Conservation (phyloP, 345 rosid species). For the Syzygium grande region DNA sequence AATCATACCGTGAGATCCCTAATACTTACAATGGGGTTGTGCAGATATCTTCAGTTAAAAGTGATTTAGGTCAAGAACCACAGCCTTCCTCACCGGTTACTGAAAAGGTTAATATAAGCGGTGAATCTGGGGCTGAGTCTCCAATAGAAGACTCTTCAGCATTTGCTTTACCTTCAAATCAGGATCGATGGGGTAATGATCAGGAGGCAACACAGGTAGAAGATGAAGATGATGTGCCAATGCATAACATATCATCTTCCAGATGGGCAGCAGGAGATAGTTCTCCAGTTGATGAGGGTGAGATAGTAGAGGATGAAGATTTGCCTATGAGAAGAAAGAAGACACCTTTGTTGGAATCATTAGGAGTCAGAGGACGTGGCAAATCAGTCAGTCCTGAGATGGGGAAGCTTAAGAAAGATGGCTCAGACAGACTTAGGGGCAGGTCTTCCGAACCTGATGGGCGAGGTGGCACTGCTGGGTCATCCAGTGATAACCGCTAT, state of each 20-base stretch:
- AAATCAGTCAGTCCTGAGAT: conserved; percentile 60
- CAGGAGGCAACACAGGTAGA: conserved; percentile 37
- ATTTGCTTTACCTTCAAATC: conserved; percentile 23
- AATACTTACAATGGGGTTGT: conserved; percentile 29
- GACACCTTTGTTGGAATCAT: conserved; percentile 22
- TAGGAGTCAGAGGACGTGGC: conserved; percentile 24
- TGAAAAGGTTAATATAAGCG: conserved; percentile 15
- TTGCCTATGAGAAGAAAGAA: conserved; percentile 57
- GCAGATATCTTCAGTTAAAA: conserved; percentile 28
- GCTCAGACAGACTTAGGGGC: conserved; percentile 38
- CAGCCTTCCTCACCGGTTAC: conserved; percentile 22
- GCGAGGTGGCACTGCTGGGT: conserved; percentile 26
- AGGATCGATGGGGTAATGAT: conserved; percentile 22
- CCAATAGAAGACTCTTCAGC: conserved; percentile 15
- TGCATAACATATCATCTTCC: conserved; percentile 83
- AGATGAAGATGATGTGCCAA: conserved; percentile 72
- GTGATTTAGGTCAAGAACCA: conserved; percentile 10
- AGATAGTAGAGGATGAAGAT: conserved; percentile 62
- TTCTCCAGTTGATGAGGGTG: conserved; percentile 91
- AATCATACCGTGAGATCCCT: conserved; percentile 34
- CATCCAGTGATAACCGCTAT: conserved; percentile 47
- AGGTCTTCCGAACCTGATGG: conserved; percentile 70
- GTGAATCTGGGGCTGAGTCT: conserved; percentile 17
- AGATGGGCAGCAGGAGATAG: conserved; percentile 90
- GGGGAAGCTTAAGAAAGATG: conserved; percentile 47